phyloP scores from a whole-genome alignment of 1,139 yeast genomes.

The Saccharomycopsis hybrid region DNA sequence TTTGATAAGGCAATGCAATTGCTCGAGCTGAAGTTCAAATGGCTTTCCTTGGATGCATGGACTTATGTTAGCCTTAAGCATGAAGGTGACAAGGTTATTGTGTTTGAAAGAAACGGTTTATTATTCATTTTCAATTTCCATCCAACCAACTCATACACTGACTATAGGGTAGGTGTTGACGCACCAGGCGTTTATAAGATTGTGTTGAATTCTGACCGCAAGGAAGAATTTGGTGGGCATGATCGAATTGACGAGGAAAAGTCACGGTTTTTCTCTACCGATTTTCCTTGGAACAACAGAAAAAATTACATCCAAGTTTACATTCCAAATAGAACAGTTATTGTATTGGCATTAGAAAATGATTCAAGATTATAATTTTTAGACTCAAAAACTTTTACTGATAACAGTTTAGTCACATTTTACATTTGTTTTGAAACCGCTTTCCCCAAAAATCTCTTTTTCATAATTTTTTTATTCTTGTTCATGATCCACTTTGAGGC shows the following conservation, averaged over 20 bases:
- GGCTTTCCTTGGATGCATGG: slow-evolving; percentile 64
- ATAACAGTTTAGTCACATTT: too few relatives aligned
- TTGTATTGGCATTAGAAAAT: slow-evolving; percentile 49
- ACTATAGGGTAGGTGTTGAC: slow-evolving; percentile 86
- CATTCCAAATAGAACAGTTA: slow-evolving; percentile 74
- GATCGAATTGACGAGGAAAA: slow-evolving; percentile 54
- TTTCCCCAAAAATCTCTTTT: too few relatives aligned
- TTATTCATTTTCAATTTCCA: slow-evolving; percentile 86
- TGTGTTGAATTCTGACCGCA: slow-evolving; percentile 64
- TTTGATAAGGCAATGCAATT: slow-evolving; percentile 84
- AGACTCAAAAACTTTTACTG: too few relatives aligned
- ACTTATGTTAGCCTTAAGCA: slow-evolving; percentile 87
- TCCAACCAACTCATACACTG: slow-evolving; percentile 74
- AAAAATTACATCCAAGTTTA: slow-evolving; percentile 73
- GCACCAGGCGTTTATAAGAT: slow-evolving; percentile 68
- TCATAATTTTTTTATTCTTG: too few relatives aligned
- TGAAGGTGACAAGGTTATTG: slow-evolving; percentile 82
- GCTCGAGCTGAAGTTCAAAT: slow-evolving; percentile 60
- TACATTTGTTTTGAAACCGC: too few relatives aligned
- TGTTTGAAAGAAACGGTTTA: slow-evolving; percentile 81
- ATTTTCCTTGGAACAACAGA: slow-evolving; percentile 76
- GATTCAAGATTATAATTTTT: slow-evolving; percentile 14
- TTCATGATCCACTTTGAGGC: too few relatives aligned
- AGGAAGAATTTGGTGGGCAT: slow-evolving; percentile 73
- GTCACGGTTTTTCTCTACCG: slow-evolving; percentile 58